Evolutionary conservation across 306 rosid genomes (phyloP), one percentile per base, ranked within the genome.

Genomic region (Gastrolobium bilobum): DNA sequence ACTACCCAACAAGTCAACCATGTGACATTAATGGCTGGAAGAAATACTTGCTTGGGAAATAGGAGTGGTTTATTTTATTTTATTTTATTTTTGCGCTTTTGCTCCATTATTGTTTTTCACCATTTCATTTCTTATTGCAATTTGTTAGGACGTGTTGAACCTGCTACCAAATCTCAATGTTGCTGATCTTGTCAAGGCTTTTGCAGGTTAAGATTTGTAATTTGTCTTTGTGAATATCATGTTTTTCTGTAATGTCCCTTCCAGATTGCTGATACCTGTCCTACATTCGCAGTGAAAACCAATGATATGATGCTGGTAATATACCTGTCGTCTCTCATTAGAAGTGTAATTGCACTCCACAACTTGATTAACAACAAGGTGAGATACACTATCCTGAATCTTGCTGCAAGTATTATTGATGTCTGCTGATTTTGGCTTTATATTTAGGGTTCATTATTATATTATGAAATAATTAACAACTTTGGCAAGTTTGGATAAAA

Each of bases 301-400:
- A 86, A 86, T 80, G 89, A 86, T 71, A 86, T 86, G 89, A 86
- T 86, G 89, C 80, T 86, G 73, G 89, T 86, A 33, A 80, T 86
- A 43, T 86, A 86, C 78, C 84, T 86, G 3, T 86, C 90, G 6
- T 87, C 90, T 42, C 87, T 87, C 69, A 84, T 84, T 43, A 79
- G 87, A 81, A 87, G 87, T 68, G 90, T 87, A 37, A 84, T 84
- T 37, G 90, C 90, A 39, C 90, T 87, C 68, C 87, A 84, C 86
- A 87, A 84, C 86, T 71, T 87, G 84, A 87, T 87, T 59, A 84
- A 87, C 81, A 86, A 86, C 84, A 84, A 84, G 90, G 90, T 84
- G 51, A 84, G 81, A 63, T 50, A 47, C 82, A 54, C 47, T 60
- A 40, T 61, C 64, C 59, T 72, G 10, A 83, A 20, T 48, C 42